Percentiles rank a stretch among this genome's conserved stretches.
Conservation (phyloP, 495 filamentous ascomycete genomes). For the Hyaloscypha variabilis region DNA sequence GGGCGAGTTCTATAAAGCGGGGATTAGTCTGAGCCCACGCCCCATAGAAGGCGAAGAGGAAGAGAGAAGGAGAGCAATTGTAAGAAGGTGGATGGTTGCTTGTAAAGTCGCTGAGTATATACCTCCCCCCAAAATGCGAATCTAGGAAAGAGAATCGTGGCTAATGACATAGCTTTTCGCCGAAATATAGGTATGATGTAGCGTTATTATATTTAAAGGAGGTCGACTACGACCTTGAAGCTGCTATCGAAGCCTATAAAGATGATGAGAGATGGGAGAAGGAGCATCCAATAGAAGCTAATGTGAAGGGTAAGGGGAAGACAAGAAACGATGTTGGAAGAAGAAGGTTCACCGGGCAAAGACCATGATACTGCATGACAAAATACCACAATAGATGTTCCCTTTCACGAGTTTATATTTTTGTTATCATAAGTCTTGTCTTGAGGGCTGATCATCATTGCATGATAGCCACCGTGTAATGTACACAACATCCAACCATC, state of each 20-base stretch:
- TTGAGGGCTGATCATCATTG: constrained; percentile 22
- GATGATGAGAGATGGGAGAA: constrained; percentile 74
- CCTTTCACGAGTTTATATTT: constrained; percentile 19
- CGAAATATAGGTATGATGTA: constrained; percentile 61
- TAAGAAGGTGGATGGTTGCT: constrained; percentile 71
- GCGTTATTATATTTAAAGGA: constrained; percentile 72
- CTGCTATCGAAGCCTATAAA: constrained; percentile 60
- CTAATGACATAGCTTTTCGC: constrained; percentile 26
- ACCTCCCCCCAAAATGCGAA: background rate
- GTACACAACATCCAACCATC: constrained; percentile 18
- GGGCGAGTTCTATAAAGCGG: constrained; percentile 61
- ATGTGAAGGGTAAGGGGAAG: constrained; percentile 38
- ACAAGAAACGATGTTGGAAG: constrained; percentile 30
- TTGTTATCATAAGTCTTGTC: constrained; percentile 21
- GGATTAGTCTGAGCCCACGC: constrained; percentile 62
- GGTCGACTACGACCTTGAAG: constrained; percentile 62
- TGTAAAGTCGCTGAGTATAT: constrained; percentile 69
- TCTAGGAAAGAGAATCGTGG: constrained; percentile 6
- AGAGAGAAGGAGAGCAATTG: constrained; percentile 62
- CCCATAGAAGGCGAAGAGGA: constrained; percentile 72
- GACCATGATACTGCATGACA: background rate
- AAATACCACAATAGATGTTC: constrained; percentile 7
- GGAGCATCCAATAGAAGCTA: constrained; percentile 59
- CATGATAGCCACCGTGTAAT: constrained; percentile 24
- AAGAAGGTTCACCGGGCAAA: constrained; percentile 33